phyloP scores from a whole-genome alignment of 129 eudicot species.

The Logfia minima region DNA sequence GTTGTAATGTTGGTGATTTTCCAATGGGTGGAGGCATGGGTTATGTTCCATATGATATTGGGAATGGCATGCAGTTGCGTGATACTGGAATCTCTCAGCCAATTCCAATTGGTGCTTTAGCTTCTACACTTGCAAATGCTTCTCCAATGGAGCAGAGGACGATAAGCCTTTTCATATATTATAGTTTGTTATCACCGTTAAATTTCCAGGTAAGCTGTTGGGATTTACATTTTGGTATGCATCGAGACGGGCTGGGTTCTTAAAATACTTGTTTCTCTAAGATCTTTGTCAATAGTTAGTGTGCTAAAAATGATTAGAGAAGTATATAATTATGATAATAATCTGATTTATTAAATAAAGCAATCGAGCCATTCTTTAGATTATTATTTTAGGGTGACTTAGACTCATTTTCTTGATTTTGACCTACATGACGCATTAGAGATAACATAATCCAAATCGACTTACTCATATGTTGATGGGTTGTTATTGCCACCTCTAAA shows the following conservation, averaged over 20 bases:
- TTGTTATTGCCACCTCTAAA: background rate
- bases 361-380: no score
- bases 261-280: background rate
- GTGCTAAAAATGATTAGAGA: background rate
- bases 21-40: conserved; percentile 50
- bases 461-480: background rate
- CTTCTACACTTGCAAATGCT: conserved; percentile 86
- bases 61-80: conserved; percentile 54
- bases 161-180: conserved; percentile 32
- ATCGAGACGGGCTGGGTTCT: background rate
- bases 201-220: background rate
- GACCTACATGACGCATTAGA: background rate
- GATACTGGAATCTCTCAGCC: conserved; percentile 65
- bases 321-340: no score
- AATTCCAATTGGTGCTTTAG: conserved; percentile 76
- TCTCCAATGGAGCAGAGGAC: conserved; percentile 74
- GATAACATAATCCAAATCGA: background rate
- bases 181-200: background rate
- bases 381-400: background rate
- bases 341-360: no score
- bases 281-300: background rate
- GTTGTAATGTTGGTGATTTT: conserved; percentile 65
- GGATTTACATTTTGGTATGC: background rate
- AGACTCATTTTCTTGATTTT: background rate
- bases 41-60: conserved; percentile 68